A percentile compares a stretch with the other conserved stretches of the same genome.
Conservation (phyloP, 768 basidiomycete genomes). For the Termitomyces sp. region DNA sequence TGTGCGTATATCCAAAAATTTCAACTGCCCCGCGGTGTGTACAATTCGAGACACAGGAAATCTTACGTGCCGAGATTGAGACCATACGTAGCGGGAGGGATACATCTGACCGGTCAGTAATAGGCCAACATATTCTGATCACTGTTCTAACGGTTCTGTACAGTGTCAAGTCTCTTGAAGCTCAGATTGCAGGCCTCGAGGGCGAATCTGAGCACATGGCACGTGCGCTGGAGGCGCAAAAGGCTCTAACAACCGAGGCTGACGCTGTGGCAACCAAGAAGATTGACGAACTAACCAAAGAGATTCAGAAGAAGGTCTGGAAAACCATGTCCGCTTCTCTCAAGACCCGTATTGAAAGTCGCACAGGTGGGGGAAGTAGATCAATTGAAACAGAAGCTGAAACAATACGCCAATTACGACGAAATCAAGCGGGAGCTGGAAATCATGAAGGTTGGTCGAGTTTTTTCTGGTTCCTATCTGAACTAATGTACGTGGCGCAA, state of each 20-base stretch:
- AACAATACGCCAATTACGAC: conserved; percentile 82
- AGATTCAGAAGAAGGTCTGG: conserved; percentile 48
- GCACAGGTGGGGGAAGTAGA: conserved; percentile 61
- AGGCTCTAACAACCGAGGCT: conserved; percentile 36
- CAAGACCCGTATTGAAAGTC: background rate
- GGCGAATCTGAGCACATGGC: conserved; percentile 68
- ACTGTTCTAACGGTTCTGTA: background rate
- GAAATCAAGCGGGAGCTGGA: conserved; percentile 97
- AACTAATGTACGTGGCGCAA: background rate
- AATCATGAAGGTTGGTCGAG: conserved; percentile 85
- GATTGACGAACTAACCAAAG: conserved; percentile 54
- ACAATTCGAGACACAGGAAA: conserved; percentile 49
- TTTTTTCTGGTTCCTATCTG: background rate
- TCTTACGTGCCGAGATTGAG: conserved; percentile 94
- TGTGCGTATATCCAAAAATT: conserved; percentile 38
- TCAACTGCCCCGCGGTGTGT: background rate
- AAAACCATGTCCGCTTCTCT: background rate
- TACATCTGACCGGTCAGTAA: conserved; percentile 58
- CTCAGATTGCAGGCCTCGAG: conserved; percentile 72
- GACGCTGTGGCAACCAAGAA: conserved; percentile 45
- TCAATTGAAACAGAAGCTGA: conserved; percentile 60
- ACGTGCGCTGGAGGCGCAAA: conserved; percentile 58
- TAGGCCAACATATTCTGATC: background rate
- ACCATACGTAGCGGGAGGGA: conserved; percentile 76
- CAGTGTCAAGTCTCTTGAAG: conserved; percentile 69